phyloP scores from a whole-genome alignment of 2,329 filamentous ascomycete genomes.

The Monilinia fructigena region DNA sequence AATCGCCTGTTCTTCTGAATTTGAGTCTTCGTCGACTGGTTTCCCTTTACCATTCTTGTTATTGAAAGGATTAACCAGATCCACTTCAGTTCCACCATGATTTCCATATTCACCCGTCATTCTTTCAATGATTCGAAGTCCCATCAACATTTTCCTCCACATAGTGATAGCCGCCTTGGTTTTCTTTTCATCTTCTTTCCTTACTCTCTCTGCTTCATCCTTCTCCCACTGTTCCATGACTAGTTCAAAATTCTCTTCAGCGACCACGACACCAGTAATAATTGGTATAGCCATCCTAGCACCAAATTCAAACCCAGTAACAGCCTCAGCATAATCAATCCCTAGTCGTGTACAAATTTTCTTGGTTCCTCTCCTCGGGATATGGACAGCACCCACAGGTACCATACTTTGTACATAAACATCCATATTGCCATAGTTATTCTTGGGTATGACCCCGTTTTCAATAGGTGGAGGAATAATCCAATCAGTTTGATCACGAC shows the following conservation, averaged over 20 bases:
- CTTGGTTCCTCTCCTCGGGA: slow-evolving; percentile 74
- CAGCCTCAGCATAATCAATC: slow-evolving; percentile 90
- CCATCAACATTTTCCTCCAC: slow-evolving; percentile 88
- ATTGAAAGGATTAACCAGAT: slow-evolving; percentile 55
- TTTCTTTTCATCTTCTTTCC: slow-evolving; percentile 81
- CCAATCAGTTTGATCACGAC: slow-evolving; percentile 84
- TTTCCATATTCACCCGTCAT: slow-evolving; percentile 75
- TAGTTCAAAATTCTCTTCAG: slow-evolving; percentile 71
- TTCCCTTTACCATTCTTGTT: slow-evolving; percentile 42
- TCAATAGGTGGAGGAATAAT: slow-evolving; percentile 87
- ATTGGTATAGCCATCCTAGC: slow-evolving; percentile 91
- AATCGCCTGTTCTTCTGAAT: slow-evolving; percentile 32
- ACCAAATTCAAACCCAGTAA: slow-evolving; percentile 95
- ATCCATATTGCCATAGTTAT: slow-evolving; percentile 94
- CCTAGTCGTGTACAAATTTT: slow-evolving; percentile 79
- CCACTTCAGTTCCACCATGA: slow-evolving; percentile 49
- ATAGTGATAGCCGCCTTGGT: slow-evolving; percentile 68
- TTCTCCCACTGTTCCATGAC: slow-evolving; percentile 77
- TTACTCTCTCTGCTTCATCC: slow-evolving; percentile 70
- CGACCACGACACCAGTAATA: slow-evolving; percentile 85
- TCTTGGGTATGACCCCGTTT: slow-evolving; percentile 87
- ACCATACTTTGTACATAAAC: slow-evolving; percentile 94
- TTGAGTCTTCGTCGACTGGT: slow-evolving; percentile 34
- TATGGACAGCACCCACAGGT: slow-evolving; percentile 76
- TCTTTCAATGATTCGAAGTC: slow-evolving; percentile 76